phyloP scores from a whole-genome alignment of 1,284 basidiomycete genomes.

The Rhodotorula sp. region DNA sequence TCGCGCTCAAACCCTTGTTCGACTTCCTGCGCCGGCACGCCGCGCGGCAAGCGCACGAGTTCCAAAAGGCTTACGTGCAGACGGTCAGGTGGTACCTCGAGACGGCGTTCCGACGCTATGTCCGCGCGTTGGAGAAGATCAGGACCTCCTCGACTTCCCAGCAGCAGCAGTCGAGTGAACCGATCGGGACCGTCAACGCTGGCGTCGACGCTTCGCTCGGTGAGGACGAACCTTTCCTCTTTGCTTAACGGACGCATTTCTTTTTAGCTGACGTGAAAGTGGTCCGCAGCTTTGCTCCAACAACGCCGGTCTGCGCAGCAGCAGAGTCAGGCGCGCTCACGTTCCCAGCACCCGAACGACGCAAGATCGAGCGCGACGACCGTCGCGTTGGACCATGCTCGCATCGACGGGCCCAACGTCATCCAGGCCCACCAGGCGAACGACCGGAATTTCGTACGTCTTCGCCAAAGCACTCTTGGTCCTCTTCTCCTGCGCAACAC shows the following conservation, averaged over 20 bases:
- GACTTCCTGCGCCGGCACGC: slow-evolving; percentile 81
- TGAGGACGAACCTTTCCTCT: neutral
- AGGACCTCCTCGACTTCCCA: slow-evolving; percentile 56
- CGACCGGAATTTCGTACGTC: slow-evolving; percentile 62
- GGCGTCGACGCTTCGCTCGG: slow-evolving; percentile 39
- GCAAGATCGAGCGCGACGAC: slow-evolving; percentile 3
- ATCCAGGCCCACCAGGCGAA: slow-evolving; percentile 82
- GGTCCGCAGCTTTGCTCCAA: slow-evolving; percentile 9
- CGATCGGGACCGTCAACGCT: slow-evolving; percentile 45
- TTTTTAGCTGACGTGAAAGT: too few species aligned
- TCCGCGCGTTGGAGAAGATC: slow-evolving; percentile 72
- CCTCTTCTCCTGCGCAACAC: neutral
- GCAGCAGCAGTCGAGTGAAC: slow-evolving; percentile 13
- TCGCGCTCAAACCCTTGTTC: slow-evolving; percentile 81
- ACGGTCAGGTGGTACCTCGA: slow-evolving; percentile 90
- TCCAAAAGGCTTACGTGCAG: slow-evolving; percentile 82
- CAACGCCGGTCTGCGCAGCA: neutral
- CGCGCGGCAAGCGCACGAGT: slow-evolving; percentile 75
- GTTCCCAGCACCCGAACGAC: too few species aligned
- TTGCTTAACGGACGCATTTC: neutral
- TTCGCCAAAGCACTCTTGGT: slow-evolving; percentile 13
- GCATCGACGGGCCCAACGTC: slow-evolving; percentile 66
- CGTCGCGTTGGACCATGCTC: slow-evolving; percentile 17
- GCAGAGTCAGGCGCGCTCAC: neutral
- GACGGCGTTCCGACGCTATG: slow-evolving; percentile 88